Evolutionary conservation across 2,329 filamentous ascomycete genomes (phyloP).

Genomic region (Cercospora janseana): DNA sequence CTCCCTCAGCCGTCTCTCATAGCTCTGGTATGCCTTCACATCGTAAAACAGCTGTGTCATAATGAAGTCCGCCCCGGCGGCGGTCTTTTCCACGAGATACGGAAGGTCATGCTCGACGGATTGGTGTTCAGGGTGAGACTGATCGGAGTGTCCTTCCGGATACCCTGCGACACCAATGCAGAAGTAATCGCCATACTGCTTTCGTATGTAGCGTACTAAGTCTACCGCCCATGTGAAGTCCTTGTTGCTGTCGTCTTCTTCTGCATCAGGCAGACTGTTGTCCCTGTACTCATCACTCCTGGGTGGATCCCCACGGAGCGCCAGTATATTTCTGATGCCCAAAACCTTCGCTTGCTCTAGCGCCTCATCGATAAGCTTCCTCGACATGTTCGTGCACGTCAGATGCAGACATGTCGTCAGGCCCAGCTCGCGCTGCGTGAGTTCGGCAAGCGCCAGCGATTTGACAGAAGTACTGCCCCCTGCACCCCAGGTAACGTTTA

Average conservation of each 20-base stretch:
- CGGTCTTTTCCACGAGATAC: slow-evolving; percentile 83
- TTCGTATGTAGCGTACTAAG: slow-evolving; percentile 82
- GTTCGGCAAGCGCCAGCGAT: slow-evolving; percentile 88
- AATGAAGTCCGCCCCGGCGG: slow-evolving; percentile 92
- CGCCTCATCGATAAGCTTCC: slow-evolving; percentile 78
- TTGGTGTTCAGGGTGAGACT: slow-evolving; percentile 79
- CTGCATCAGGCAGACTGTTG: slow-evolving; percentile 55
- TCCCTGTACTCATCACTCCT: slow-evolving; percentile 82
- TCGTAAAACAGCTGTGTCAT: slow-evolving; percentile 99
- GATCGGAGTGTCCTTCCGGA: slow-evolving; percentile 90
- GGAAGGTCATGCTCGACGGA: slow-evolving; percentile 68
- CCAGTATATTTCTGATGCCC: slow-evolving; percentile 90
- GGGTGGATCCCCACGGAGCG: slow-evolving; percentile 86
- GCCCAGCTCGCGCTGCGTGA: slow-evolving; percentile 87
- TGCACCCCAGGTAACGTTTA: slow-evolving; percentile 97
- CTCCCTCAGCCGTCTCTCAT: slow-evolving; percentile 71
- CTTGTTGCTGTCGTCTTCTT: slow-evolving; percentile 62
- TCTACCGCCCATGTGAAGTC: slow-evolving; percentile 89
- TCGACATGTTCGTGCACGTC: slow-evolving; percentile 97
- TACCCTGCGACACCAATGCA: slow-evolving; percentile 93
- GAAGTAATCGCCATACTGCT: slow-evolving; percentile 88
- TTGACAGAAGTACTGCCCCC: slow-evolving; percentile 89
- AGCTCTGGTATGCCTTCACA: slow-evolving; percentile 73
- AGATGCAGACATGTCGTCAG: slow-evolving; percentile 94
- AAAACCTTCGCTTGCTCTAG: slow-evolving; percentile 86